Percentiles rank a stretch among this genome's conserved stretches.
Conservation (phyloP, 495 filamentous ascomycete species). For the Penicillium steckii region DNA sequence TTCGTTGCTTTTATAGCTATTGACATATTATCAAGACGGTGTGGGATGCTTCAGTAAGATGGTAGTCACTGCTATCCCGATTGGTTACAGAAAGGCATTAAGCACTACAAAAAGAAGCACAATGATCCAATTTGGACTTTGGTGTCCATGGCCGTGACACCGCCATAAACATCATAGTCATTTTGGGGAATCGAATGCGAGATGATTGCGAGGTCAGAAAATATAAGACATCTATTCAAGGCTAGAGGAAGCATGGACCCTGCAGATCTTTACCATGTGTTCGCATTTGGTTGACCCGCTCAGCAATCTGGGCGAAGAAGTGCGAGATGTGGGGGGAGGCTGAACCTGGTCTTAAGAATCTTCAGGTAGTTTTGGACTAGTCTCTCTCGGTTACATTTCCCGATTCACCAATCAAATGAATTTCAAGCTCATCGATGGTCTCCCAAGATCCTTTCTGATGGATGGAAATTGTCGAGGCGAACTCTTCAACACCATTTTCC, state of each 20-base stretch:
- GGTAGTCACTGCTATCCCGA: too few relatives aligned
- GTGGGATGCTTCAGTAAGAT: too few relatives aligned
- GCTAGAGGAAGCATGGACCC: background rate
- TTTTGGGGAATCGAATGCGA: background rate
- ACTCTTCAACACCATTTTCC: background rate
- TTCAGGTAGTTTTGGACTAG: background rate
- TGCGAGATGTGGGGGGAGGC: background rate
- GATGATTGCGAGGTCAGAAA: background rate
- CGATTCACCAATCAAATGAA: background rate
- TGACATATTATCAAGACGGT: too few relatives aligned
- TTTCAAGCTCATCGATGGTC: background rate
- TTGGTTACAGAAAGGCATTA: background rate
- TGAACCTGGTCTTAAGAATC: background rate
- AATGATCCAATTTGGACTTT: too few relatives aligned
- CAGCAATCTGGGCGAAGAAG: background rate
- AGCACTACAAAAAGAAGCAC: background rate
- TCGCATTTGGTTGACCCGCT: background rate
- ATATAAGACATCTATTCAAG: background rate
- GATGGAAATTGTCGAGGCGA: background rate
- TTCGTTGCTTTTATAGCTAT: too few relatives aligned
- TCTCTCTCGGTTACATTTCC: background rate
- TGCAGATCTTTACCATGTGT: background rate
- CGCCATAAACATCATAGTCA: background rate
- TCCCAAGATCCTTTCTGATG: background rate
- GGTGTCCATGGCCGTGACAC: background rate